Conservation (phyloP, 108 stramenopile species). For the Aurantiochytrium sp. region DNA sequence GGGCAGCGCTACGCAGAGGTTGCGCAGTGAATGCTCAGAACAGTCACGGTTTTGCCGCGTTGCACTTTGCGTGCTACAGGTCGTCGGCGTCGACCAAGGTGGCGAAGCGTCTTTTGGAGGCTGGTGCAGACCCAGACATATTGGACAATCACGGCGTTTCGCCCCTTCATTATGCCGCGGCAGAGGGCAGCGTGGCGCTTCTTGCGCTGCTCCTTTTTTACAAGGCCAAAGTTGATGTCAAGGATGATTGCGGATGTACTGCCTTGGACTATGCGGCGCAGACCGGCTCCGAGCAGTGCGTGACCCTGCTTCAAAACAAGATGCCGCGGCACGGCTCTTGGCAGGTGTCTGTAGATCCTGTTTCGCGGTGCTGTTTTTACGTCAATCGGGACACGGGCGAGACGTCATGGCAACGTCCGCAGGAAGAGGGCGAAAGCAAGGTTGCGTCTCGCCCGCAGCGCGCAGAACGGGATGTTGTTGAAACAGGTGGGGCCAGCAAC, state of each 20-base stretch:
- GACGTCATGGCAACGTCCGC: not conserved
- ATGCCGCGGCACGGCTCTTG: not conserved
- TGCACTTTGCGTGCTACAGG: constrained; percentile 1
- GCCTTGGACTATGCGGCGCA: not conserved
- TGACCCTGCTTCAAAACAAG: not conserved
- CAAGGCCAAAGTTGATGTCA: not conserved
- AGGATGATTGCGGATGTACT: not conserved
- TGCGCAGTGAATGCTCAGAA: not conserved
- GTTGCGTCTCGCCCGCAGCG: no score
- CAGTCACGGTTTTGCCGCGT: not conserved
- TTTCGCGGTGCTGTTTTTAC: not conserved
- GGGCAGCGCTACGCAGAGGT: not conserved
- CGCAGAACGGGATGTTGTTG: no score
- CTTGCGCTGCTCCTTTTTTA: not conserved
- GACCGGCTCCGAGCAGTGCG: not conserved
- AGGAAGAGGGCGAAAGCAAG: no score
- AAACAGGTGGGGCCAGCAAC: not conserved
- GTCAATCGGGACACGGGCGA: not conserved
- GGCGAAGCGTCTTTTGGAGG: not conserved
- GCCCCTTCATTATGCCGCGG: not conserved
- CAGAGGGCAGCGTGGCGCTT: not conserved
- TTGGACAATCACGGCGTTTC: not conserved
- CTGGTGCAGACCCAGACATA: not conserved
- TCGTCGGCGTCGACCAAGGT: not conserved
- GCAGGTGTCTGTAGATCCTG: not conserved